Evolutionary conservation across 257 asterid genomes (phyloP).

Genomic region (Cordia subcordata): DNA sequence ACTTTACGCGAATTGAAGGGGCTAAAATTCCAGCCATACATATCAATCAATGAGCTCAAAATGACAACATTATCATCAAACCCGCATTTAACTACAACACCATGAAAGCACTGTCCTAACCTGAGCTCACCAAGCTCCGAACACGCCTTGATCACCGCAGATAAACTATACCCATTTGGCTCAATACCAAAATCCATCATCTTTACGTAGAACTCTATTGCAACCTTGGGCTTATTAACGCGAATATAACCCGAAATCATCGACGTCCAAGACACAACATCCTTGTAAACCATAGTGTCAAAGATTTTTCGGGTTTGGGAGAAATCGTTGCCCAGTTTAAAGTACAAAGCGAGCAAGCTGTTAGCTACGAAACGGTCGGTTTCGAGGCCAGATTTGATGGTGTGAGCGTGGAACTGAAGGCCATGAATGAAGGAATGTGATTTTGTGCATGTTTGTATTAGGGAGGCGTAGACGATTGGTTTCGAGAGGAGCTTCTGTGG

Average conservation of each 20-base stretch:
- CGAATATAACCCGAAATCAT: constrained; percentile 76
- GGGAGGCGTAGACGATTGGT: constrained; percentile 49
- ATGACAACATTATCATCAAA: constrained; percentile 48
- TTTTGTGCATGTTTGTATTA: constrained; percentile 52
- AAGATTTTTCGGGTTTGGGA: constrained; percentile 42
- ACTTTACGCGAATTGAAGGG: constrained; percentile 31
- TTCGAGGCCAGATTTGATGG: constrained; percentile 57
- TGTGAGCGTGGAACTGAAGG: constrained; percentile 67
- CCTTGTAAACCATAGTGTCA: constrained; percentile 52
- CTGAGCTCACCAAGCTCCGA: constrained; percentile 39
- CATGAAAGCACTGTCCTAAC: constrained; percentile 55
- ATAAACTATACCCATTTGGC: constrained; percentile 58
- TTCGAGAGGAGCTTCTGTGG: constrained; percentile 17
- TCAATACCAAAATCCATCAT: constrained; percentile 53
- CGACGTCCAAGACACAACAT: constrained; percentile 84
- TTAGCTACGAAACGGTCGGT: constrained; percentile 75
- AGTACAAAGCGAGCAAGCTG: constrained; percentile 64
- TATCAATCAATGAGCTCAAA: constrained; percentile 65
- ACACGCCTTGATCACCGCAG: constrained; percentile 71
- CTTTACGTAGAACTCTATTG: constrained; percentile 37
- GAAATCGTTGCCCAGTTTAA: constrained; percentile 39
- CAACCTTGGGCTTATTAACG: constrained; percentile 32
- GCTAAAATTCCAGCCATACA: constrained; percentile 63
- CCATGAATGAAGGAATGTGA: constrained; percentile 39
- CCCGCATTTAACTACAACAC: constrained; percentile 46